These are phyloP conservation scores for Micromonas commoda DNA, from an alignment of 139 green algal species.

Conservation along the genomic window DNA sequence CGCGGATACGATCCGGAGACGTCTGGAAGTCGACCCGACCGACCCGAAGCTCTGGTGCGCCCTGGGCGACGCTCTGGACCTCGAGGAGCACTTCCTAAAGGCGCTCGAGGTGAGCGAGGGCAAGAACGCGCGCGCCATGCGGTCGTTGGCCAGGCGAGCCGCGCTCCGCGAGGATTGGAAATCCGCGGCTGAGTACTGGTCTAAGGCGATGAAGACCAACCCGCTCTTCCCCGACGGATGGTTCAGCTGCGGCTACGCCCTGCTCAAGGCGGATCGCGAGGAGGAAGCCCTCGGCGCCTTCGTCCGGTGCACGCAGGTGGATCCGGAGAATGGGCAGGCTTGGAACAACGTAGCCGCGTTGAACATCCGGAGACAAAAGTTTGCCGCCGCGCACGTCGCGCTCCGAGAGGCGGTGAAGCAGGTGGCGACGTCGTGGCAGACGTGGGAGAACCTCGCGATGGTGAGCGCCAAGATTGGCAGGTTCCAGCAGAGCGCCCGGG, in stretches of 20 bases:
- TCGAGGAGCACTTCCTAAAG: constrained; percentile 59
- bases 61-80: constrained; percentile 75
- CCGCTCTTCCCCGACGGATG: constrained; percentile 75
- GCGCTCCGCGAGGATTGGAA: constrained; percentile 47
- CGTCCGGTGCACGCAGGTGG: constrained; percentile 66
- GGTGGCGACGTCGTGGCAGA: constrained; percentile 76
- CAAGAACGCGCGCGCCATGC: constrained; percentile 53
- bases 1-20: constrained; percentile 55
- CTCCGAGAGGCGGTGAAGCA: constrained; percentile 57
- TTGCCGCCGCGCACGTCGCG: constrained; percentile 15
- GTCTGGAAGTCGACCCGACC: constrained; percentile 60
- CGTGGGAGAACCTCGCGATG: constrained; percentile 83
- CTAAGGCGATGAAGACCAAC: constrained; percentile 49
- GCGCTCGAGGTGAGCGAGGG: constrained; percentile 66
- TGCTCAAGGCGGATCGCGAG: constrained; percentile 50
- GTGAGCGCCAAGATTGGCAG: constrained; percentile 10
- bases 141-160: constrained; percentile 56
- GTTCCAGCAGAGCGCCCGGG: neutral
- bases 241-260: constrained; percentile 79
- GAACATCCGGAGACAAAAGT: constrained; percentile 11
- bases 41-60: constrained; percentile 78
- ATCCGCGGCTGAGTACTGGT: constrained; percentile 52
- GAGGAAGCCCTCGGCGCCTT: constrained; percentile 54
- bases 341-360: constrained; percentile 94
- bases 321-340: constrained; percentile 76